phyloP scores from a whole-genome alignment of 2,329 filamentous ascomycete species.

The Cladosporium oxysporum region DNA sequence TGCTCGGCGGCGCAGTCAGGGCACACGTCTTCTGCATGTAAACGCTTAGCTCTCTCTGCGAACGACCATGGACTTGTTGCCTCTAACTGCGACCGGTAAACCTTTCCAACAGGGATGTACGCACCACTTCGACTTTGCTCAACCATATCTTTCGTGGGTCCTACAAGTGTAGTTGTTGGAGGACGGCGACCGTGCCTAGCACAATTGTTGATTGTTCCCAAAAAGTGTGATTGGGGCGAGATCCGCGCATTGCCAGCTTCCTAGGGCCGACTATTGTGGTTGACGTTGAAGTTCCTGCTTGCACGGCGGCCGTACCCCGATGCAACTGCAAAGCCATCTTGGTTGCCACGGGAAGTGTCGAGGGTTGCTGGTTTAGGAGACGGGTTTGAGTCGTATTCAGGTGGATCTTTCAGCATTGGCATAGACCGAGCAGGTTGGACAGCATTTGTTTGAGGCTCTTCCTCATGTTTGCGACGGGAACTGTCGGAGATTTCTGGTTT shows the following conservation, averaged over 20 bases:
- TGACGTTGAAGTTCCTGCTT: constrained; percentile 6
- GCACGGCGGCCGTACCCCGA: constrained; percentile 9
- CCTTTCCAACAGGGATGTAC: constrained; percentile 33
- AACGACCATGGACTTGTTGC: constrained; percentile 35
- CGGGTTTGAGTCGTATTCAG: background rate
- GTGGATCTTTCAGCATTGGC: constrained; percentile 2
- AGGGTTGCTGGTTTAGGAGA: background rate
- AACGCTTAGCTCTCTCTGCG: constrained; percentile 23
- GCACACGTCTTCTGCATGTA: constrained; percentile 32
- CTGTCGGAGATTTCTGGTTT: background rate
- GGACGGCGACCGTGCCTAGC: constrained; percentile 35
- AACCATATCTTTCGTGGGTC: constrained; percentile 30
- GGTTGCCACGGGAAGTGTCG: constrained; percentile 8
- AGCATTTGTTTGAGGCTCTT: constrained; percentile 27
- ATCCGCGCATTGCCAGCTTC: background rate
- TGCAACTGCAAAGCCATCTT: background rate
- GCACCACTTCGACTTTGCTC: constrained; percentile 33
- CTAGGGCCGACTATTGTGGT: constrained; percentile 18
- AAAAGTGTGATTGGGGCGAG: constrained; percentile 26
- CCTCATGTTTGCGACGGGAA: constrained; percentile 20
- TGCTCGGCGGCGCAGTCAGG: constrained; percentile 38
- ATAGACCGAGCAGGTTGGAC: constrained; percentile 23
- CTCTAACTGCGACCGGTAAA: constrained; percentile 31
- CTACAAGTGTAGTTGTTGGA: constrained; percentile 3
- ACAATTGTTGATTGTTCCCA: constrained; percentile 32